A percentile compares a stretch with the other conserved stretches of the same genome.
These are phyloP conservation scores for Atalantia buxifolia DNA, from an alignment of 345 rosid species.

Conservation along the genomic window DNA sequence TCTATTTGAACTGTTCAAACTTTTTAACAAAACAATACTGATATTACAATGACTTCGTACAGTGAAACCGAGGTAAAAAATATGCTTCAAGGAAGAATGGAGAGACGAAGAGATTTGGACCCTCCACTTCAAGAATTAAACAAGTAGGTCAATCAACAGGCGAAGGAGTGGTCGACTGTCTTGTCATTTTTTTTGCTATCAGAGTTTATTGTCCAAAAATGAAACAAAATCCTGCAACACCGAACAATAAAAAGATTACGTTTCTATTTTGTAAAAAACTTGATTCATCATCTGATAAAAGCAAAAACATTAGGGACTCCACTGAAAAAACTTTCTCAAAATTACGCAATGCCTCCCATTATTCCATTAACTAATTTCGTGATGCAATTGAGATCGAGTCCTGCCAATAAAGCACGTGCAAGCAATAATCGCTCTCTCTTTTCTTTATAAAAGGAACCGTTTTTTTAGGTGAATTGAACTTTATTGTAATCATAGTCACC, in stretches of 20 bases:
- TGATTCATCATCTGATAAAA: background rate
- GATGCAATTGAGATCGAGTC: background rate
- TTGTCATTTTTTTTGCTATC: too few relatives aligned
- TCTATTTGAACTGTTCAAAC: background rate
- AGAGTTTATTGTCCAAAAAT: too few relatives aligned
- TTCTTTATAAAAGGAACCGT: background rate
- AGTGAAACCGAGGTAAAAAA: too few relatives aligned
- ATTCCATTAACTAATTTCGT: background rate
- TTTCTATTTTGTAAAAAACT: background rate
- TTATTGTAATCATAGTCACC: background rate
- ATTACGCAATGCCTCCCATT: background rate
- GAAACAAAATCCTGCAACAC: background rate
- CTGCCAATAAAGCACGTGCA: background rate
- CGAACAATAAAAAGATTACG: background rate
- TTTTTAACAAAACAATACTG: too few relatives aligned
- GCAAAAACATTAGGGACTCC: background rate
- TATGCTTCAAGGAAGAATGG: too few relatives aligned
- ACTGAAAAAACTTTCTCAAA: background rate
- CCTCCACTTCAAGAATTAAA: too few relatives aligned
- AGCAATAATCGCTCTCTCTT: slow-evolving; percentile 2
- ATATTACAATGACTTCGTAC: too few relatives aligned
- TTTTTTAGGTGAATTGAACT: background rate
- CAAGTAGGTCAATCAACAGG: too few relatives aligned
- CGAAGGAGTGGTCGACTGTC: too few relatives aligned
- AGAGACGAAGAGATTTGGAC: too few relatives aligned